A percentile compares a stretch with the other conserved stretches of the same genome.
phyloP scores from a whole-genome alignment of 1,139 yeast genomes.

The Nakaseomyces kungkrabaensis region DNA sequence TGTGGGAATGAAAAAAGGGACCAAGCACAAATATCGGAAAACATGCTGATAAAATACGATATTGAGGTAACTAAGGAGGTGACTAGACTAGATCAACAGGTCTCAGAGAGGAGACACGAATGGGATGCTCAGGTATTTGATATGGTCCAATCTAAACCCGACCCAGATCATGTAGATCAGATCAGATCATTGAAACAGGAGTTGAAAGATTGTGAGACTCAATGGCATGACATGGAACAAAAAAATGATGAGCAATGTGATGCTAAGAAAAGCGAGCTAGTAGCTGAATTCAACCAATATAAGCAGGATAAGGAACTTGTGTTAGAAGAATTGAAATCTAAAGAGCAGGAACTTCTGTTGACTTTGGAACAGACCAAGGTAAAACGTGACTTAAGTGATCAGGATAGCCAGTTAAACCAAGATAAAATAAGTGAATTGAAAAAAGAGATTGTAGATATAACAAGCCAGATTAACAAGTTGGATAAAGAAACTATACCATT shows the following conservation, averaged over 20 bases:
- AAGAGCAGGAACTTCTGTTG: neutral
- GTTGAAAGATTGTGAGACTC: neutral
- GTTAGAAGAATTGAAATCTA: neutral
- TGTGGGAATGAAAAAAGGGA: conserved; percentile 11
- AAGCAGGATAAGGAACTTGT: neutral
- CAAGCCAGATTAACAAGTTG: neutral
- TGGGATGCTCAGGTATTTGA: neutral
- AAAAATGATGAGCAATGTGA: neutral
- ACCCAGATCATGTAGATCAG: neutral
- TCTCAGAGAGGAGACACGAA: neutral
- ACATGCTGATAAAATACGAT: conserved; percentile 3
- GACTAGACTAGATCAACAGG: neutral
- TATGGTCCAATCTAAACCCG: neutral
- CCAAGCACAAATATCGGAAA: conserved; percentile 11
- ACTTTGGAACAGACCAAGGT: neutral
- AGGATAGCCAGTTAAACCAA: neutral
- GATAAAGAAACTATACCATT: neutral
- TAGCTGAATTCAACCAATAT: neutral
- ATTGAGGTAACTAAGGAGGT: neutral
- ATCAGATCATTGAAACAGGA: neutral
- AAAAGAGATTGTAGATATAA: neutral
- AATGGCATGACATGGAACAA: neutral
- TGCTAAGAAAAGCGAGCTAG: neutral
- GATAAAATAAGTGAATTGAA: neutral
- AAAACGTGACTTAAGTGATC: neutral